Evolutionary conservation across 129 eudicot genomes (phyloP).

Genomic region (Mikania micrantha): DNA sequence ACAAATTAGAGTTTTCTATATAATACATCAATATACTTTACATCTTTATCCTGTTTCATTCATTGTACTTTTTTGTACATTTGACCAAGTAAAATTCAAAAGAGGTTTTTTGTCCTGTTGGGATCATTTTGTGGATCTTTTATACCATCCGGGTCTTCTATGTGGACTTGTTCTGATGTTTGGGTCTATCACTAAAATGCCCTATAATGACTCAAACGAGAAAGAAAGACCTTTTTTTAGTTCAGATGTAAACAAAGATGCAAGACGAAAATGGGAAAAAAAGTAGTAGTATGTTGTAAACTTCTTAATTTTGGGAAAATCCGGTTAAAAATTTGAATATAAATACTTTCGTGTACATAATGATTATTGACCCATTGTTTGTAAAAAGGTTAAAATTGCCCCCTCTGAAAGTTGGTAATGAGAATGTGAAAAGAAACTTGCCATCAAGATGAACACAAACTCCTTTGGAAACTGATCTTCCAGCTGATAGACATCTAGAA

Average conservation of each 20-base stretch:
- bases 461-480: conserved; percentile 99
- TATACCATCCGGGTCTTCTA: neutral
- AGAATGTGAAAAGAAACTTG: conserved; percentile 24
- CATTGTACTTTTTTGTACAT: neutral
- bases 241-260: neutral
- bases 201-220: neutral
- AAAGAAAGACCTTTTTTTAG: neutral
- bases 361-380: neutral
- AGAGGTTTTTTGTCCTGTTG: neutral
- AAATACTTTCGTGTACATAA: neutral
- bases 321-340: neutral
- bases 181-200: neutral
- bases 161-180: neutral
- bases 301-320: neutral
- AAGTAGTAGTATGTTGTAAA: neutral
- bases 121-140: neutral
- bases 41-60: neutral
- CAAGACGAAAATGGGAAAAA: neutral
- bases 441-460: conserved; percentile 86
- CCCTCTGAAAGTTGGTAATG: neutral
- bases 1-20: neutral
- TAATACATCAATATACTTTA: neutral
- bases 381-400: conserved; percentile 3
- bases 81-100: neutral
- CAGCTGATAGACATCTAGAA: conserved; percentile 95